These are phyloP conservation scores for Suhomyces sp. DNA, from an alignment of 805 yeast species.

Conservation along the genomic window DNA sequence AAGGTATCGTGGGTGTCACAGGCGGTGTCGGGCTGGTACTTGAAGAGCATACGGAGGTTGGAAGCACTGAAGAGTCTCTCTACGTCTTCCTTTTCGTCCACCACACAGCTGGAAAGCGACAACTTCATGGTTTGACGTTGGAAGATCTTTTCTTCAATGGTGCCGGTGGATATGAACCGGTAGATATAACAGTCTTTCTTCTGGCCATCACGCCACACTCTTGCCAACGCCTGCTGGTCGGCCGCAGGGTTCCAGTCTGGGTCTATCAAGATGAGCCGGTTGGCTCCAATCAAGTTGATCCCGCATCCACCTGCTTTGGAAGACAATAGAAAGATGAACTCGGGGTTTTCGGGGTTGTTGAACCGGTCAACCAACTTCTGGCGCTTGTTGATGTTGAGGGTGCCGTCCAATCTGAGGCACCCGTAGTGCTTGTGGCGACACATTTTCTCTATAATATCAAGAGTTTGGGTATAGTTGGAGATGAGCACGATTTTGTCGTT, in stretches of 20 bases:
- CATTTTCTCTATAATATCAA: conserved; percentile 84
- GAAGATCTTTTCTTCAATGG: conserved; percentile 93
- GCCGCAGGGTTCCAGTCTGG: conserved; percentile 98
- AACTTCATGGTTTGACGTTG: conserved; percentile 95
- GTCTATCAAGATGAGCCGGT: conserved; percentile 80
- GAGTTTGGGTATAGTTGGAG: conserved; percentile 91
- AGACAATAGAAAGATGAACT: conserved; percentile 83
- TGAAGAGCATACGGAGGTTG: conserved; percentile 70
- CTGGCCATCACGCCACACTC: conserved; percentile 99
- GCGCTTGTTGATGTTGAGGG: conserved; percentile 86
- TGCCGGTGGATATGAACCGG: conserved; percentile 89
- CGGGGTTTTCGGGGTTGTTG: conserved; percentile 85
- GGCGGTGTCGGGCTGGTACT: conserved; percentile 58
- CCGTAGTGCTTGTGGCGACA: conserved; percentile 79
- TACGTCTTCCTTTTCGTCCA: conserved; percentile 93
- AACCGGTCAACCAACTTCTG: conserved; percentile 89
- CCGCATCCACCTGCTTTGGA: conserved; percentile 99
- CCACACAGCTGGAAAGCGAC: conserved; percentile 91
- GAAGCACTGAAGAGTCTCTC: conserved; percentile 88
- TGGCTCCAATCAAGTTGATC: conserved; percentile 94
- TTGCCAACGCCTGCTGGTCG: conserved; percentile 95
- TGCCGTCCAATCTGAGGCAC: conserved; percentile 81
- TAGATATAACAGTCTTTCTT: conserved; percentile 95
- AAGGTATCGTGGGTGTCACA: conserved; percentile 94
- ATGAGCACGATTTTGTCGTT: conserved; percentile 93